A percentile compares a stretch with the other conserved stretches of the same genome.
phyloP scores from a whole-genome alignment of 2,329 filamentous ascomycete genomes.

The Penicillium glabrum region DNA sequence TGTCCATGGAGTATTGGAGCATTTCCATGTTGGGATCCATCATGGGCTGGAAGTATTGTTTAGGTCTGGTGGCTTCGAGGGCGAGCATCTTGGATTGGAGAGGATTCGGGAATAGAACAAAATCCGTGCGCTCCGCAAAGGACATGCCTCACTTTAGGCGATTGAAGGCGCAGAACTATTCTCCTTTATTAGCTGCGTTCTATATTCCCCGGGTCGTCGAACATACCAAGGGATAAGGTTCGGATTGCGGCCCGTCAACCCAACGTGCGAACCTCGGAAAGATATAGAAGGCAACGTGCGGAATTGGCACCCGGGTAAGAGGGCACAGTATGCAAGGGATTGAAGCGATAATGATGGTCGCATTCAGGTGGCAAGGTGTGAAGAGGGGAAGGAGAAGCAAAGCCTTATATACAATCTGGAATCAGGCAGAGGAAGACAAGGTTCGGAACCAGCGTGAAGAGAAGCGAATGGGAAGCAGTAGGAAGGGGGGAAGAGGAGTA shows the following conservation, averaged over 20 bases:
- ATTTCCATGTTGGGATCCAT: constrained; percentile 35
- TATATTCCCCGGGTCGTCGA: background rate
- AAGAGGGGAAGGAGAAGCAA: background rate
- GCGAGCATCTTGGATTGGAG: constrained; percentile 30
- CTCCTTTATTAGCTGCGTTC: background rate
- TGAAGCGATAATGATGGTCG: background rate
- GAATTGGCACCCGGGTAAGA: constrained; percentile 9
- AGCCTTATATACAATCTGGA: constrained; percentile 7
- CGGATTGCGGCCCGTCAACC: constrained; percentile 22
- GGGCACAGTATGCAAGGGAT: constrained; percentile 11
- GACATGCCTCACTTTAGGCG: constrained; percentile 4
- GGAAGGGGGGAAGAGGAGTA: constrained; percentile 10
- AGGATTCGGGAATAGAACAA: constrained; percentile 9
- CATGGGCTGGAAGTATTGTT: constrained; percentile 31
- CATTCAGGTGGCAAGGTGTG: constrained; percentile 10
- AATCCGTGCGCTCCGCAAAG: constrained; percentile 12
- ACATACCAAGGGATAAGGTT: constrained; percentile 23
- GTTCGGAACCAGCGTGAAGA: constrained; percentile 1
- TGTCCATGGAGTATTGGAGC: constrained; percentile 30
- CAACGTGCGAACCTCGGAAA: constrained; percentile 13
- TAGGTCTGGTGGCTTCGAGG: constrained; percentile 32
- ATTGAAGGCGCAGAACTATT: background rate
- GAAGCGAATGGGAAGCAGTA: background rate
- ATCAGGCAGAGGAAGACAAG: background rate
- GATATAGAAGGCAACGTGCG: background rate